Evolutionary conservation across 192 early-diverging fungal genomes (phyloP).

Genomic region (Umbelopsis sp.): DNA sequence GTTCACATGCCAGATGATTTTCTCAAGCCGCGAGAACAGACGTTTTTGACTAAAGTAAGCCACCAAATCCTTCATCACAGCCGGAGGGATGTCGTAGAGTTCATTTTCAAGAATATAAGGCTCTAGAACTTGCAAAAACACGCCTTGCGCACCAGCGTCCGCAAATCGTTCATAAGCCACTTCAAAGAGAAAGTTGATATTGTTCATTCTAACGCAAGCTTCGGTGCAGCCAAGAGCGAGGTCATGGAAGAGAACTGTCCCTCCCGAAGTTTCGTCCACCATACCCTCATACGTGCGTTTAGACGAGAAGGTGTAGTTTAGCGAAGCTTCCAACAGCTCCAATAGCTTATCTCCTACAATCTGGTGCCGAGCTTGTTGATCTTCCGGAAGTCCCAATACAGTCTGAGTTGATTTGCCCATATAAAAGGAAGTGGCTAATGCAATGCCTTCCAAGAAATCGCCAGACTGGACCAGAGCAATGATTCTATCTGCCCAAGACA

Average conservation of each 20-base stretch:
- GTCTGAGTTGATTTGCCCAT: constrained; percentile 58
- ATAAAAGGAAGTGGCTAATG: constrained; percentile 60
- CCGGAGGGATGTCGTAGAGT: constrained; percentile 56
- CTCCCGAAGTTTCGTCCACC: constrained; percentile 39
- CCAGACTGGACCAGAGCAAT: constrained; percentile 57
- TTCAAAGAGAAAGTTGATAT: constrained; percentile 54
- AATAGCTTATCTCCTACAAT: constrained; percentile 59
- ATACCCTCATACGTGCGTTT: constrained; percentile 48
- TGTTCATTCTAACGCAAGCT: constrained; percentile 58
- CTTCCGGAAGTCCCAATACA: constrained; percentile 61
- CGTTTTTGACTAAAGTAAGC: constrained; percentile 47
- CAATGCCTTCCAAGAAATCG: constrained; percentile 60
- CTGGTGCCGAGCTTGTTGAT: constrained; percentile 53
- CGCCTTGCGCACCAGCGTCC: constrained; percentile 47
- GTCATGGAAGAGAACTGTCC: constrained; percentile 46
- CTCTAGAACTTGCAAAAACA: constrained; percentile 55
- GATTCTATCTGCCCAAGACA: constrained; percentile 64
- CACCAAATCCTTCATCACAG: constrained; percentile 62
- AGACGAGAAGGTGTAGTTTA: constrained; percentile 60
- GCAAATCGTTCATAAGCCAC: constrained; percentile 59
- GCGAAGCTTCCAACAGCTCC: constrained; percentile 51
- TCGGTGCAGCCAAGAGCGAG: constrained; percentile 55
- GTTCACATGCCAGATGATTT: constrained; percentile 60
- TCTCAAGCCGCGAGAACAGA: constrained; percentile 49
- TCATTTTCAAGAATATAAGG: constrained; percentile 57